Evolutionary conservation across 768 basidiomycete species (phyloP), one percentile per base, ranked within the genome.

Genomic region (Peribolospora baueri): DNA sequence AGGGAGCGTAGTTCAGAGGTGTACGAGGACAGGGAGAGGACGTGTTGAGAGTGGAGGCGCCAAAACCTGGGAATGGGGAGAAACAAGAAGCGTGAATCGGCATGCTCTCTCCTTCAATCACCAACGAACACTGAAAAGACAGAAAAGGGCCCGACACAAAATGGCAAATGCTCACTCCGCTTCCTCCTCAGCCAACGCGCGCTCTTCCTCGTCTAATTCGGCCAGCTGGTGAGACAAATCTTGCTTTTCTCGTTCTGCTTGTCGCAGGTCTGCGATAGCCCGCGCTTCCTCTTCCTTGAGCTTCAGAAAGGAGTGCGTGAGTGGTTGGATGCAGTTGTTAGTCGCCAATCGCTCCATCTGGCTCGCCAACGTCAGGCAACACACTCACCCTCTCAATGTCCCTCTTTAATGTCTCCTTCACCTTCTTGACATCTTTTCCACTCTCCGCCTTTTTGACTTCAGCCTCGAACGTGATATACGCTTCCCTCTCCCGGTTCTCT

Each of bases 381-480:
- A 38, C 39, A 49, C 59, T 11, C 50, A 85, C 68, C 63, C 73
- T 77, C 59, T 78, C 78, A 50, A 86, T 82, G 69, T 76, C 80
- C 69, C 71, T 75, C 61, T 80, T 77, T 7, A 78, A 76, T 60
- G 81, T 79, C 57, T 78, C 79, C 59, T 70, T 75, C 56, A 11
- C 54, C 43, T 53, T 60, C 59, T 40, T 58, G 50, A 36, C 58
- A 57, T 43, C 46, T 54, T 56, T 56, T 58, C 49, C 25, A 54
- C 25, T 25, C 42, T 3, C 41, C 14, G 5, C 82, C 67, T 79
- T 84, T 64, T 78, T 74, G 3, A 84, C 75, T 59, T 88, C 13
- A 62, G 50, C 81, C 67, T 91, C 87, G 63, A 90, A 95, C 0
- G 84, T 83, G 58, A 86, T 79, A 65, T 91, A 93, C 0, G 85